Evolutionary conservation across 202 grass and related monocot genomes (phyloP), one percentile per base, ranked within the genome.

Genomic region (Zizania palustris): DNA sequence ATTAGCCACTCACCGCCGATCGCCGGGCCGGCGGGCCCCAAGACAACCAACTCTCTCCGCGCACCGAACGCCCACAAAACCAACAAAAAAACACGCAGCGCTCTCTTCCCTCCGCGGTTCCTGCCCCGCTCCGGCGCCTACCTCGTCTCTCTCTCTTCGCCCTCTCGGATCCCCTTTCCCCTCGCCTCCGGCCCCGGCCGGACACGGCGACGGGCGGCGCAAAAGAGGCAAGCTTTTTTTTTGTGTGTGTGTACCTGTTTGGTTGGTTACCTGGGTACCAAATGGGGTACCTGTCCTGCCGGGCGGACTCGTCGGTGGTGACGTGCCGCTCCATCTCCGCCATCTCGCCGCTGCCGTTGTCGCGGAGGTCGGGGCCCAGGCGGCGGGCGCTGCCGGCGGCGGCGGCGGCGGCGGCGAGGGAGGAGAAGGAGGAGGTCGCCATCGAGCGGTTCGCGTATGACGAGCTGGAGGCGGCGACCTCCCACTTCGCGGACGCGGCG

Each of bases 271-370:
- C 28, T 28, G 28, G 28, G 28, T 28, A 0, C 28, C 2, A 28
- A 28, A 99, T 99, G 96, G 96, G 96, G 42, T 99, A 99, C 77
- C 89, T 99, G 16, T 96, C 89, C 44, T 99, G 91, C 89, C 89
- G 89, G 38, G 96, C 96, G 66, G 96, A 95, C 65, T 99, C 96
- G 42, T 98, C 96, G 20, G 81, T 89, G 80, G 89, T 81, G 38
- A 88, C 91, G 16, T 95, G 91, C 85, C 89, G 87, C 74, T 98
- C 96, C 85, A 90, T 95, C 80, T 81, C 94, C 73, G 84, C 91
- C 65, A 86, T 90, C 82, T 90, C 83, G 72, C 77, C 91, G 43
- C 62, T 80, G 45, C 86, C 86, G n/a, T 73, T 86, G 76, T 80
- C 86, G 10, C 86, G 69, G 72, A 78, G 84, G 36, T 68, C 65